phyloP scores from a whole-genome alignment of 2,329 filamentous ascomycete genomes.

The Neobulgaria alba region DNA sequence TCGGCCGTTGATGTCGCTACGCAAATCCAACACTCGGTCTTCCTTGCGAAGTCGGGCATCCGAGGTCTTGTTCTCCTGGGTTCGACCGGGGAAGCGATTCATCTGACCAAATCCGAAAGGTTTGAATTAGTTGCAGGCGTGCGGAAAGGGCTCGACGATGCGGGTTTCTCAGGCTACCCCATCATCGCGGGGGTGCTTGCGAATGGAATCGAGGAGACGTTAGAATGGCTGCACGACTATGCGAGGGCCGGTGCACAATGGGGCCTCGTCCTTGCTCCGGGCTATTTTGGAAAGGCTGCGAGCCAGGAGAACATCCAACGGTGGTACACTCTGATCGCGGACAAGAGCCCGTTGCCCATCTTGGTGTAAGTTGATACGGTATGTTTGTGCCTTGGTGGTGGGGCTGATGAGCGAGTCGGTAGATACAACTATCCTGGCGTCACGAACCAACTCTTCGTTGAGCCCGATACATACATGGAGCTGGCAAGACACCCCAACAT shows the following conservation, averaged over 20 bases:
- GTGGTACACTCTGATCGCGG: conserved; percentile 52
- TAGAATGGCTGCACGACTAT: conserved; percentile 39
- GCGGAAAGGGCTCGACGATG: conserved; percentile 42
- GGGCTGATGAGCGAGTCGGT: too few relatives aligned
- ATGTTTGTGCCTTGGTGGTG: too few relatives aligned
- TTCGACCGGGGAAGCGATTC: conserved; percentile 53
- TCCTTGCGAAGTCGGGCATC: conserved; percentile 49
- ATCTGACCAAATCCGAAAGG: conserved; percentile 46
- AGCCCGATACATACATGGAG: conserved; percentile 43
- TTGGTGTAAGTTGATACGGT: conserved; percentile 44
- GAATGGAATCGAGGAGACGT: conserved; percentile 46
- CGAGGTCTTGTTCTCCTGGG: conserved; percentile 52
- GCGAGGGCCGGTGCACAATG: conserved; percentile 52
- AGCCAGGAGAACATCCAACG: conserved; percentile 47
- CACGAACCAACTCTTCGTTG: conserved; percentile 51
- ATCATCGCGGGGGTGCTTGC: conserved; percentile 48
- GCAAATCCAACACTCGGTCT: conserved; percentile 46
- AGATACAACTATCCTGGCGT: conserved; percentile 51
- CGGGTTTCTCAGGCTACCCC: conserved; percentile 46
- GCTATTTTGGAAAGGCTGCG: conserved; percentile 50
- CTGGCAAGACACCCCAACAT: conserved; percentile 56
- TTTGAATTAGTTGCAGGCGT: conserved; percentile 43
- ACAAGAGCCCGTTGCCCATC: conserved; percentile 50
- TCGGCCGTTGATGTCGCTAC: conserved; percentile 43
- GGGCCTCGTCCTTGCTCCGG: conserved; percentile 53